phyloP scores from a whole-genome alignment of 306 rosid genomes.

The Prunus padus region DNA sequence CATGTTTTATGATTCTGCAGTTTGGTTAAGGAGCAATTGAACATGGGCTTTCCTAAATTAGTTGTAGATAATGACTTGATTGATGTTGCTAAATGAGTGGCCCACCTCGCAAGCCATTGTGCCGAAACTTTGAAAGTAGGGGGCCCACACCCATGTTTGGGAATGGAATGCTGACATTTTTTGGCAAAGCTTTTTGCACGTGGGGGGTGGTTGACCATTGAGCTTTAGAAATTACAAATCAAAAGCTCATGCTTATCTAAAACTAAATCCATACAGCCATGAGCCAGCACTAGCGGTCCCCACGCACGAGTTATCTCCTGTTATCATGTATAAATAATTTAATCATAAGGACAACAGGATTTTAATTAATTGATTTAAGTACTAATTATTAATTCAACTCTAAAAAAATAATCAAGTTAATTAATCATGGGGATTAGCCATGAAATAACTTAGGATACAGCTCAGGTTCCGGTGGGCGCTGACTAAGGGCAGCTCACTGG shows the following conservation, averaged over 20 bases:
- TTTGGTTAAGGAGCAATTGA: not conserved
- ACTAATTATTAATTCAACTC: not conserved
- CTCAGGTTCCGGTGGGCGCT: not conserved
- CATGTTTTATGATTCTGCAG: not conserved
- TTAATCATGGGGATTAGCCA: not conserved
- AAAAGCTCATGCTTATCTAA: not conserved
- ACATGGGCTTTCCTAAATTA: not conserved
- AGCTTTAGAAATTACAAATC: not conserved
- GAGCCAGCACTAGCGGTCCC: constrained; percentile 16
- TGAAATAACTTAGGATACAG: not conserved
- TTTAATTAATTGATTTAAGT: not conserved
- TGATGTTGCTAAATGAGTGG: not conserved
- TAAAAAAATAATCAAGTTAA: no score
- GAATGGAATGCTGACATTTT: not conserved
- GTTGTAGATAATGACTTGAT: not conserved
- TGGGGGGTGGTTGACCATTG: constrained; percentile 1
- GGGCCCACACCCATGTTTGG: not conserved
- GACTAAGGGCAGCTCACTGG: not conserved
- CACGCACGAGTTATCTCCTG: not conserved
- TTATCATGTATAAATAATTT: no score
- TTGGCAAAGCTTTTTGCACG: not conserved
- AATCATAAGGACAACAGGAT: not conserved
- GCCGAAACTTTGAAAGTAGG: not conserved
- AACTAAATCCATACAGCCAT: constrained; percentile 10
- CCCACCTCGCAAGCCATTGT: not conserved